A percentile compares a stretch with the other conserved stretches of the same genome.
phyloP scores from a whole-genome alignment of 495 filamentous ascomycete species.

The Apiosordaria backusii region DNA sequence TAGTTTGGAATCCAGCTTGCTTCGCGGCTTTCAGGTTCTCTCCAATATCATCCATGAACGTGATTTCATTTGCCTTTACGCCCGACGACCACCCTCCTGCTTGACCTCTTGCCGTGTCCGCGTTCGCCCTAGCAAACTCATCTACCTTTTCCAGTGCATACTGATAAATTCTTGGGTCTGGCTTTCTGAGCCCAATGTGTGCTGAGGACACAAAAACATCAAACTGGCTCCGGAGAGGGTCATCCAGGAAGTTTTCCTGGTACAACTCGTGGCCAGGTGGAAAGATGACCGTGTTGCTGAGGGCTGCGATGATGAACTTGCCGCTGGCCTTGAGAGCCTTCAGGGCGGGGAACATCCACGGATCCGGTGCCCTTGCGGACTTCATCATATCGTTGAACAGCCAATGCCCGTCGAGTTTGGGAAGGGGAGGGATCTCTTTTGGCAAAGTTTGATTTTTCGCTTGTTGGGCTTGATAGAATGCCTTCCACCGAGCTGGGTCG shows the following conservation, averaged over 20 bases:
- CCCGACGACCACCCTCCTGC: conserved; percentile 49
- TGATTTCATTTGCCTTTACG: conserved; percentile 61
- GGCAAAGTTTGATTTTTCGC: conserved; percentile 34
- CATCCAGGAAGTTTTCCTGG: conserved; percentile 32
- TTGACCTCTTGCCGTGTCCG: conserved; percentile 30
- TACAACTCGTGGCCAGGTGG: conserved; percentile 60
- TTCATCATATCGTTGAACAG: conserved; percentile 95
- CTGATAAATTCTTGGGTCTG: conserved; percentile 76
- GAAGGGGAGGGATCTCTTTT: conserved; percentile 56
- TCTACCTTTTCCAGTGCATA: conserved; percentile 64
- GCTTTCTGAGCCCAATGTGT: conserved; percentile 85
- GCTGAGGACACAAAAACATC: conserved; percentile 82
- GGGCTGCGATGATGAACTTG: conserved; percentile 69
- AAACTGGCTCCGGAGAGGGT: conserved; percentile 59
- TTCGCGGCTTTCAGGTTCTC: conserved; percentile 83
- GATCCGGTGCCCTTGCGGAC: conserved; percentile 65
- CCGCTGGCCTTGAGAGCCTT: conserved; percentile 59
- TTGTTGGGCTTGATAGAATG: conserved; percentile 40
- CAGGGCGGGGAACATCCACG: conserved; percentile 84
- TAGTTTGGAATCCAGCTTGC: conserved; percentile 69
- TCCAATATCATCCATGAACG: conserved; percentile 96
- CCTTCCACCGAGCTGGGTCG: conserved; percentile 60
- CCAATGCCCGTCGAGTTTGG: conserved; percentile 69
- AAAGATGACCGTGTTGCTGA: conserved; percentile 87
- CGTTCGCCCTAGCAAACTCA: conserved; percentile 51